These are phyloP conservation scores for Camelina neglecta DNA, from an alignment of 345 rosid genomes.

Conservation along the genomic window DNA sequence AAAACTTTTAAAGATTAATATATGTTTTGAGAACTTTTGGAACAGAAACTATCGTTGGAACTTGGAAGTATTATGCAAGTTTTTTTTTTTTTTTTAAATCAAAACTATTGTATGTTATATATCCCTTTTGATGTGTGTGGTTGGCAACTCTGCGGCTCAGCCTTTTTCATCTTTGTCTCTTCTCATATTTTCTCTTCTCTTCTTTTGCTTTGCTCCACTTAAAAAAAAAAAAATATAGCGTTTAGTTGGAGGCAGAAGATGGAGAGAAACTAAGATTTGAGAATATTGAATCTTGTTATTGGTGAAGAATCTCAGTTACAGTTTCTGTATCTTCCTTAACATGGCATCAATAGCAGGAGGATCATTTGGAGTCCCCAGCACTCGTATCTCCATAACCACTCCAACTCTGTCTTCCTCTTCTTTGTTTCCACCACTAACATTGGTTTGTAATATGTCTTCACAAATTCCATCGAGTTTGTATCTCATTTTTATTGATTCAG, in stretches of 20 bases:
- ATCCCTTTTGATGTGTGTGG: slow-evolving; percentile 19
- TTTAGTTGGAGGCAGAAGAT: slow-evolving; percentile 14
- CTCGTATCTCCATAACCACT: slow-evolving; percentile 52
- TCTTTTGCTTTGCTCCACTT: slow-evolving; percentile 30
- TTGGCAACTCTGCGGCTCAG: slow-evolving; percentile 25
- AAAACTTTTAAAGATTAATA: too few species aligned
- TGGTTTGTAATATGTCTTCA: slow-evolving; percentile 48
- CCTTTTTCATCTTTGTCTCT: slow-evolving; percentile 25
- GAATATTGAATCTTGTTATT: slow-evolving; percentile 4
- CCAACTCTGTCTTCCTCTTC: slow-evolving; percentile 46
- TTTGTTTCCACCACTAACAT: slow-evolving; percentile 41
- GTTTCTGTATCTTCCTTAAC: slow-evolving; percentile 22
- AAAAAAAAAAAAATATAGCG: background rate
- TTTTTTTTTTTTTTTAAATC: too few species aligned
- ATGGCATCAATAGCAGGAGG: slow-evolving; percentile 65
- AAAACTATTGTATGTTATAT: too few species aligned
- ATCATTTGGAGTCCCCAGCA: slow-evolving; percentile 59
- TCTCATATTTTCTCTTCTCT: slow-evolving; percentile 17
- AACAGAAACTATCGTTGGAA: background rate
- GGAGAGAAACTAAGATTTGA: slow-evolving; percentile 29
- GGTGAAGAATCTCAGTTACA: slow-evolving; percentile 22
- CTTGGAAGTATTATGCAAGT: too few species aligned
- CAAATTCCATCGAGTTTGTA: background rate
- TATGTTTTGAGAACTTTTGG: background rate
- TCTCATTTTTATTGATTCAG: slow-evolving; percentile 2